Percentiles rank a stretch among this genome's conserved stretches.
Evolutionary conservation across 2,329 filamentous ascomycete genomes (phyloP).

Genomic region (Sodiomyces alkalinus): DNA sequence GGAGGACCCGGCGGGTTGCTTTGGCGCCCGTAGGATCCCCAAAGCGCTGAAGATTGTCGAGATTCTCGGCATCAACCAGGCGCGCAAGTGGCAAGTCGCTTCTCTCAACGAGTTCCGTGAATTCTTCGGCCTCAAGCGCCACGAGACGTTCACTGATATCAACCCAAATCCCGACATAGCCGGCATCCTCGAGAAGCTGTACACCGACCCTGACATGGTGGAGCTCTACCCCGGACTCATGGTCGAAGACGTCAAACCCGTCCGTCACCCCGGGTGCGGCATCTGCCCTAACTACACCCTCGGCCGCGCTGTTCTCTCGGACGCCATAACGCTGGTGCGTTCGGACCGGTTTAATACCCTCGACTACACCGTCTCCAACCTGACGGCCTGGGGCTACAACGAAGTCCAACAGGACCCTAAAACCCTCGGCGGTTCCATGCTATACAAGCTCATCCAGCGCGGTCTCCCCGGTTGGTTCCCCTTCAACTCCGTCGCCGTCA

Average conservation of each 20-base stretch:
- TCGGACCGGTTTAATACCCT: constrained; percentile 44
- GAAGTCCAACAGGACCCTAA: constrained; percentile 21
- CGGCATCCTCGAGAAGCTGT: constrained; percentile 37
- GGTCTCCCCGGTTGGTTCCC: constrained; percentile 24
- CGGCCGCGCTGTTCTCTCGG: constrained; percentile 40
- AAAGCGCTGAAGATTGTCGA: constrained; percentile 44
- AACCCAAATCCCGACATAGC: constrained; percentile 41
- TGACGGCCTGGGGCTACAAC: constrained; percentile 29
- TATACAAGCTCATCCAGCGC: constrained; percentile 30
- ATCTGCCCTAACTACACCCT: constrained; percentile 37
- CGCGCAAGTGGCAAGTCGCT: constrained; percentile 43
- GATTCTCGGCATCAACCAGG: constrained; percentile 45
- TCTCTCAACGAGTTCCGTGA: constrained; percentile 50
- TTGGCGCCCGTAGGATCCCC: constrained; percentile 44
- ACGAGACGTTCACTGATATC: constrained; percentile 35
- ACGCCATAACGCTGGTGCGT: constrained; percentile 43
- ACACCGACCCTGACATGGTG: constrained; percentile 48
- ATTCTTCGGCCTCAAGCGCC: constrained; percentile 43
- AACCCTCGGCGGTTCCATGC: constrained; percentile 24
- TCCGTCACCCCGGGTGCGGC: constrained; percentile 34
- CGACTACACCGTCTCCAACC: constrained; percentile 24
- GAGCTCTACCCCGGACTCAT: constrained; percentile 57
- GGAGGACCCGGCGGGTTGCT: constrained; percentile 43
- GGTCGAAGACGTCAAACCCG: constrained; percentile 39
- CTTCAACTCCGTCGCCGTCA: constrained; percentile 23